Percentiles rank a stretch among this genome's conserved stretches.
Evolutionary conservation across 2,329 filamentous ascomycete species (phyloP).

Genomic region (Cercospora citrullina): DNA sequence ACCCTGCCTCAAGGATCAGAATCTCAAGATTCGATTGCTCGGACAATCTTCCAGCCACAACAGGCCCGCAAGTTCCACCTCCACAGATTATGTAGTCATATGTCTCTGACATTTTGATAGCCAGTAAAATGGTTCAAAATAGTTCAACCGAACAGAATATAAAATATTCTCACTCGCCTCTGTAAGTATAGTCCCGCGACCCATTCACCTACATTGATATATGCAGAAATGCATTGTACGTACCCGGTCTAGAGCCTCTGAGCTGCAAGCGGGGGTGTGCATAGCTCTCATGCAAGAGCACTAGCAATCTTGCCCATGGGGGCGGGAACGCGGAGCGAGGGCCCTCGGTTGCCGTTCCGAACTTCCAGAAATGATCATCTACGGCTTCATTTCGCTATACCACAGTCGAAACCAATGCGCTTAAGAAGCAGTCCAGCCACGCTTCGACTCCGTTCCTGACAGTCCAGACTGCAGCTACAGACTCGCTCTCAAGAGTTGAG

Average conservation of each 20-base stretch:
- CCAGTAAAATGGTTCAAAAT: not conserved
- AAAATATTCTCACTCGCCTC: not conserved
- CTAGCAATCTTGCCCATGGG: not conserved
- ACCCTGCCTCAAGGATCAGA: slow-evolving; percentile 33
- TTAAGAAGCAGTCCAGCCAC: not conserved
- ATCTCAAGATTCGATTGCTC: slow-evolving; percentile 31
- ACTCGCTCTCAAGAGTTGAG: not conserved
- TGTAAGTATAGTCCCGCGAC: not conserved
- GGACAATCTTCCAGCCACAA: slow-evolving; percentile 31
- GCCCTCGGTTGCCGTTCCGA: slow-evolving; percentile 13
- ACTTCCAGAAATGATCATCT: slow-evolving; percentile 1
- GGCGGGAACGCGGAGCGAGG: slow-evolving; percentile 8
- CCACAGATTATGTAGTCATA: slow-evolving; percentile 34
- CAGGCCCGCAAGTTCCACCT: slow-evolving; percentile 32
- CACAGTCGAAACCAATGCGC: not conserved
- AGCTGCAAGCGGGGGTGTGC: slow-evolving; percentile 8
- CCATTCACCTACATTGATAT: not conserved
- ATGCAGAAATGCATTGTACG: slow-evolving; percentile 2
- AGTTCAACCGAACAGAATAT: not conserved
- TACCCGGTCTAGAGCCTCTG: slow-evolving; percentile 1
- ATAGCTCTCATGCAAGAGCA: not conserved
- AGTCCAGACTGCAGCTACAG: not conserved
- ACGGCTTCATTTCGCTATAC: slow-evolving; percentile 5
- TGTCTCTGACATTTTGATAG: slow-evolving; percentile 25
- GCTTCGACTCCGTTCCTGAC: not conserved